Evolutionary conservation across 2,329 filamentous ascomycete species (phyloP).

Genomic region (Penicillium hesseltinei): DNA sequence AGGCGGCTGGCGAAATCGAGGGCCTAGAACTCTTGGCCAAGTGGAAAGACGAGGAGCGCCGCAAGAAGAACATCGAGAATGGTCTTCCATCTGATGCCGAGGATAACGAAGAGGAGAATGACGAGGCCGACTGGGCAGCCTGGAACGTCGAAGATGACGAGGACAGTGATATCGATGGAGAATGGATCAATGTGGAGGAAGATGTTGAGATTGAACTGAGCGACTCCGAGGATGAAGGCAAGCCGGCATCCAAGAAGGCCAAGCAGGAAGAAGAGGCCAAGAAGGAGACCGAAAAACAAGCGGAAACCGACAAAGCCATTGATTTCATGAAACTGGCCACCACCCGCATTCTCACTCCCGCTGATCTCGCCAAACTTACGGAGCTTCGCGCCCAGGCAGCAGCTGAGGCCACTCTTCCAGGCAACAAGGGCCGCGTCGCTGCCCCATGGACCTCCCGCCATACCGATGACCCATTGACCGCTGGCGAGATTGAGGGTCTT

Average conservation of each 20-base stretch:
- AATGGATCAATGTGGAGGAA: constrained; percentile 87
- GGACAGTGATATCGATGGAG: constrained; percentile 70
- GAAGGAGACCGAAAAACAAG: constrained; percentile 33
- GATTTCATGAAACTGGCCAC: constrained; percentile 68
- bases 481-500: constrained; percentile 86
- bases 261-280: constrained; percentile 49
- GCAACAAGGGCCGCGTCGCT: constrained; percentile 45
- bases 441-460: constrained; percentile 58
- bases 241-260: constrained; percentile 59
- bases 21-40: constrained; percentile 86
- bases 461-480: constrained; percentile 83
- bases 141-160: constrained; percentile 61
- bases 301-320: constrained; percentile 40
- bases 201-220: constrained; percentile 74
- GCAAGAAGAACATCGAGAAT: constrained; percentile 67
- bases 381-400: constrained; percentile 76
- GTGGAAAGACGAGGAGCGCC: constrained; percentile 89
- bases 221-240: constrained; percentile 71
- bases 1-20: constrained; percentile 77
- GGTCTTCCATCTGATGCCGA: constrained; percentile 63
- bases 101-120: constrained; percentile 60
- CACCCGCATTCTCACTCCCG: constrained; percentile 88
- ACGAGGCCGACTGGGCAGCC: constrained; percentile 57
- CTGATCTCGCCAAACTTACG: constrained; percentile 89
- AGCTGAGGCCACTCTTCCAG: constrained; percentile 62